Percentiles rank a stretch among this genome's conserved stretches.
Evolutionary conservation across 768 basidiomycete genomes (phyloP).

Genomic region (Trametes punicea): DNA sequence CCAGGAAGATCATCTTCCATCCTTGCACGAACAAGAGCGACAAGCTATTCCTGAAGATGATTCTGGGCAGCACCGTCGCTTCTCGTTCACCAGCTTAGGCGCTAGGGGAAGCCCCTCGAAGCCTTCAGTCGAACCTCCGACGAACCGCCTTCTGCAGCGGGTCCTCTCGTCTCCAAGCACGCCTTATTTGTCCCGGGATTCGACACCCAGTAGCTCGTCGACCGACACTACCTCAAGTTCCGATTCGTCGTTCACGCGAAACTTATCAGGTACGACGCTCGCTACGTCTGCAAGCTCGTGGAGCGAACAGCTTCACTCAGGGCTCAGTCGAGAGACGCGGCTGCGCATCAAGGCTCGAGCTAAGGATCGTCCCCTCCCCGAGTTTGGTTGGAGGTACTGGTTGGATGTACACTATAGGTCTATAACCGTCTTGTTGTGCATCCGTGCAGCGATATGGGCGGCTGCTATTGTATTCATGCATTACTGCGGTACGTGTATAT

Average conservation of each 20-base stretch:
- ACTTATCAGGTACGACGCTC: conserved; percentile 20
- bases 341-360: conserved; percentile 27
- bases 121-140: not conserved
- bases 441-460: conserved; percentile 28
- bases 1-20: not conserved
- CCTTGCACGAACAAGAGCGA: no score
- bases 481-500: conserved; percentile 25
- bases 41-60: no score
- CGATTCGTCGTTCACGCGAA: conserved; percentile 13
- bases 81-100: not conserved
- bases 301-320: conserved; percentile 26
- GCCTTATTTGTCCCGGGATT: not conserved
- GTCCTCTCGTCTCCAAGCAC: not conserved
- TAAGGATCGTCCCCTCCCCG: conserved; percentile 25
- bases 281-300: conserved; percentile 19
- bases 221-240: conserved; percentile 11
- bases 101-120: not conserved
- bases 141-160: not conserved
- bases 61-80: no score
- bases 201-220: conserved; percentile 8
- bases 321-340: conserved; percentile 28
- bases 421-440: conserved; percentile 18
- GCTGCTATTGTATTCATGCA: conserved; percentile 30
- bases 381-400: conserved; percentile 27
- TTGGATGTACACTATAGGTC: conserved; percentile 19